Evolutionary conservation across 208 protist species (phyloP).

Genomic region (Leishmania tropica): DNA sequence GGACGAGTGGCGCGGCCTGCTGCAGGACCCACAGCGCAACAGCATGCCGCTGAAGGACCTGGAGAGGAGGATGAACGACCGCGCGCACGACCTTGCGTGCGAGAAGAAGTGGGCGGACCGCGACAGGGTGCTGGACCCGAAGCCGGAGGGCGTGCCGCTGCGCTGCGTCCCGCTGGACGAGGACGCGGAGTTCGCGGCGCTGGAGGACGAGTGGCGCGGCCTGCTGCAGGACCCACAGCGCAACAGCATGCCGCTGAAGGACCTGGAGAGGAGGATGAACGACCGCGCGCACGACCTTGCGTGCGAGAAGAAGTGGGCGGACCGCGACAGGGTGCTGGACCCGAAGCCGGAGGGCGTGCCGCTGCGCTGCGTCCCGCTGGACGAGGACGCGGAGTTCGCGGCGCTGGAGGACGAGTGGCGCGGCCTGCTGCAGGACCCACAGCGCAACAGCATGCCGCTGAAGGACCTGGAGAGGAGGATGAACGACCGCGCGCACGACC

Average conservation of each 20-base stretch:
- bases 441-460: background rate
- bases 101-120: conserved; percentile 43
- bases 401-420: conserved; percentile 30
- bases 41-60: conserved; percentile 30
- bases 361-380: conserved; percentile 35
- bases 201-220: conserved; percentile 27
- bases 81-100: conserved; percentile 48
- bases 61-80: conserved; percentile 21
- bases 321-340: conserved; percentile 44
- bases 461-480: conserved; percentile 33
- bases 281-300: background rate
- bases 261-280: conserved; percentile 44
- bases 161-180: conserved; percentile 39
- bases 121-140: conserved; percentile 33
- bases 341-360: conserved; percentile 51
- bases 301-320: conserved; percentile 14
- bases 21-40: conserved; percentile 21
- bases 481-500: conserved; percentile 12
- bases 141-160: conserved; percentile 54
- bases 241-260: conserved; percentile 14
- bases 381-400: conserved; percentile 39
- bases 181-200: conserved; percentile 30
- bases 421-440: conserved; percentile 9
- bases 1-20: conserved; percentile 19
- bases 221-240: conserved; percentile 28